A percentile compares a stretch with the other conserved stretches of the same genome.
Evolutionary conservation across 108 stramenopile genomes (phyloP).

Genomic region (Skeletonema costatum): DNA sequence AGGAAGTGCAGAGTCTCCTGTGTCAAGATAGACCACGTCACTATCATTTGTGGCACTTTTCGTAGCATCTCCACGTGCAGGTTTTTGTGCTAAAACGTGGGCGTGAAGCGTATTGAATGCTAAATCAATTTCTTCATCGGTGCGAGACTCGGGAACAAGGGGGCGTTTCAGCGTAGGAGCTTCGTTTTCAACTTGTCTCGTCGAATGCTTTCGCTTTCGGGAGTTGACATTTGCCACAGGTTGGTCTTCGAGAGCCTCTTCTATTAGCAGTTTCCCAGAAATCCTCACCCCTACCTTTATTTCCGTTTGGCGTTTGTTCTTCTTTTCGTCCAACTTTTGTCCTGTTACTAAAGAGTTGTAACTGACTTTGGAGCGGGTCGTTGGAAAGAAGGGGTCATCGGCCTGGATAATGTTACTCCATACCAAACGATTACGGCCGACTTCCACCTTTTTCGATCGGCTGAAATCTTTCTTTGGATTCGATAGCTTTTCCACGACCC

Average conservation of each 20-base stretch:
- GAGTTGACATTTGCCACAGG: slow-evolving; percentile 4
- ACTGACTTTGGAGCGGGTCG: slow-evolving; percentile 41
- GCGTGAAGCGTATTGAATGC: slow-evolving; percentile 11
- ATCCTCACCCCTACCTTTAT: slow-evolving; percentile 65
- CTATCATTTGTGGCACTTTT: slow-evolving; percentile 2
- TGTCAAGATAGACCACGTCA: slow-evolving; percentile 30
- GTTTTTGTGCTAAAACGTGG: background rate
- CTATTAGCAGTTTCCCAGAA: slow-evolving; percentile 51
- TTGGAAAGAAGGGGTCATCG: slow-evolving; percentile 33
- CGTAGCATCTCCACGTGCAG: background rate
- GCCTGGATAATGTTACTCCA: slow-evolving; percentile 56
- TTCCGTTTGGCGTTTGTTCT: slow-evolving; percentile 59
- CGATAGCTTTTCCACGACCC: slow-evolving; percentile 43
- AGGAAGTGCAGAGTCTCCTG: background rate
- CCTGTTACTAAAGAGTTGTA: slow-evolving; percentile 68
- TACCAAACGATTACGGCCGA: slow-evolving; percentile 69
- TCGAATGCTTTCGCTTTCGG: slow-evolving; percentile 40
- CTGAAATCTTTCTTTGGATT: slow-evolving; percentile 26
- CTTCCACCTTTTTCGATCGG: slow-evolving; percentile 33
- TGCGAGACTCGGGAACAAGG: slow-evolving; percentile 25
- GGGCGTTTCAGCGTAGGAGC: background rate
- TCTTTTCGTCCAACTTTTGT: slow-evolving; percentile 49
- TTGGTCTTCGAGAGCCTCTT: slow-evolving; percentile 39
- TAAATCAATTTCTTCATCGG: slow-evolving; percentile 31
- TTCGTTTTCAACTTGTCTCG: slow-evolving; percentile 36